phyloP scores from a whole-genome alignment of 148 eudicot species.

The Euryodendron excelsum region DNA sequence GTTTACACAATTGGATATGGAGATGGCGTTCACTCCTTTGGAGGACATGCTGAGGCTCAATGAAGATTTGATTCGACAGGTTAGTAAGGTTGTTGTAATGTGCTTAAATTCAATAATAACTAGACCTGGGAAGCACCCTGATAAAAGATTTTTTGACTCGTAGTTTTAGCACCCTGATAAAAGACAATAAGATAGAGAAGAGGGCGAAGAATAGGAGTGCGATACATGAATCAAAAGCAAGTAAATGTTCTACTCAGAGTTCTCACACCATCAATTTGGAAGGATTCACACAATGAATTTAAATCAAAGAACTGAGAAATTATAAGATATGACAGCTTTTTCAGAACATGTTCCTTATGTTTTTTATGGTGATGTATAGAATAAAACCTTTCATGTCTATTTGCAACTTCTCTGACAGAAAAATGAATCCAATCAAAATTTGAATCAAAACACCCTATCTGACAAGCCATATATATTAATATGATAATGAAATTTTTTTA shows the following conservation, averaged over 20 bases:
- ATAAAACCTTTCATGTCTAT: background rate
- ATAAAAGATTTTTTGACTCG: no score
- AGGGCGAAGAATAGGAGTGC: background rate
- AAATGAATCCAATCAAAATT: background rate
- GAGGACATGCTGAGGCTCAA: slow-evolving; percentile 91
- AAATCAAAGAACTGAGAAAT: background rate
- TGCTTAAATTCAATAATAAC: slow-evolving; percentile 3
- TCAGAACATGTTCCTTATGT: background rate
- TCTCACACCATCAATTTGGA: background rate
- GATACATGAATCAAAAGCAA: background rate
- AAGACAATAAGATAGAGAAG: background rate
- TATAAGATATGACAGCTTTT: background rate
- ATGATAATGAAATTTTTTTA: background rate
- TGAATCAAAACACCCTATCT: background rate
- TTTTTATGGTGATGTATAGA: background rate
- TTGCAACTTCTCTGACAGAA: background rate
- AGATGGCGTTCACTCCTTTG: slow-evolving; percentile 89
- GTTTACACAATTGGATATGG: slow-evolving; percentile 95
- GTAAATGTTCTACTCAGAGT: background rate
- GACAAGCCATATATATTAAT: no score
- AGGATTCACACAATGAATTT: background rate
- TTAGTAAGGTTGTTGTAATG: slow-evolving; percentile 21
- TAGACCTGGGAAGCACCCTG: background rate
- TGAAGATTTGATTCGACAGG: slow-evolving; percentile 98
- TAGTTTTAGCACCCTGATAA: no score